phyloP scores from a whole-genome alignment of 2,329 filamentous ascomycete genomes.

The Arachnomyces sp. region DNA sequence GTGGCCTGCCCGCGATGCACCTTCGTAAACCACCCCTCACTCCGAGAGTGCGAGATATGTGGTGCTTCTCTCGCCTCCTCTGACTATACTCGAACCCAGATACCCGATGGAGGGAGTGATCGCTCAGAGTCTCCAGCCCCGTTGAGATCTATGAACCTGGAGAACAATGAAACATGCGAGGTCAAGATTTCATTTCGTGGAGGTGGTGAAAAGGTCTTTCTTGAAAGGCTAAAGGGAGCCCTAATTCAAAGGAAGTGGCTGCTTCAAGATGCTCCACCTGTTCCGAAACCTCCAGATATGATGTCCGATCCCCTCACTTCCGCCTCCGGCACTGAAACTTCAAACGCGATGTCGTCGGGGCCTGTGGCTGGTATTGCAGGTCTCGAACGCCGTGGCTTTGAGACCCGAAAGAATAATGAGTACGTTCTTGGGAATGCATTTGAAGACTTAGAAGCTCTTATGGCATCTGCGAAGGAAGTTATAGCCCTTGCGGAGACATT shows the following conservation, averaged over 20 bases:
- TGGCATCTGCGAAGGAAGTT: conserved; percentile 95
- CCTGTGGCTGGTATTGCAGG: conserved; percentile 72
- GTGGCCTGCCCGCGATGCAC: conserved; percentile 74
- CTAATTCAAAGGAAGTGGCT: conserved; percentile 95
- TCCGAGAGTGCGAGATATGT: conserved; percentile 84
- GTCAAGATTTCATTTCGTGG: conserved; percentile 88
- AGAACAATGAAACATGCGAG: conserved; percentile 55
- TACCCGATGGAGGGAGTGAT: conserved; percentile 20
- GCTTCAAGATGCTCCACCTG: conserved; percentile 76
- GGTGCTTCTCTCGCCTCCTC: conserved; percentile 61
- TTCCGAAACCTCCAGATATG: conserved; percentile 52
- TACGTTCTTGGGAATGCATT: conserved; percentile 87
- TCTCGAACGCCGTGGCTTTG: conserved; percentile 74
- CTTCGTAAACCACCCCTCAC: conserved; percentile 83
- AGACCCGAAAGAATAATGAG: conserved; percentile 86
- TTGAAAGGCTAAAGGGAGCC: conserved; percentile 77
- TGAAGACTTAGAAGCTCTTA: conserved; percentile 89
- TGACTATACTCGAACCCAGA: conserved; percentile 26
- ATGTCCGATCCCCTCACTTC: conserved; percentile 14
- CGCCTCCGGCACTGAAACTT: conserved; percentile 9
- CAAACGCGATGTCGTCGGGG: conserved; percentile 17
- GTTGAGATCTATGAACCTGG: conserved; percentile 39
- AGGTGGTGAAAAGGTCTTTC: conserved; percentile 83
- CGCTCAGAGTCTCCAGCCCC: conserved; percentile 74
- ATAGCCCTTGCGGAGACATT: conserved; percentile 87